Base-by-base conservation (phyloP, 495 filamentous ascomycete species). In the Penicillium parvum region DNA sequence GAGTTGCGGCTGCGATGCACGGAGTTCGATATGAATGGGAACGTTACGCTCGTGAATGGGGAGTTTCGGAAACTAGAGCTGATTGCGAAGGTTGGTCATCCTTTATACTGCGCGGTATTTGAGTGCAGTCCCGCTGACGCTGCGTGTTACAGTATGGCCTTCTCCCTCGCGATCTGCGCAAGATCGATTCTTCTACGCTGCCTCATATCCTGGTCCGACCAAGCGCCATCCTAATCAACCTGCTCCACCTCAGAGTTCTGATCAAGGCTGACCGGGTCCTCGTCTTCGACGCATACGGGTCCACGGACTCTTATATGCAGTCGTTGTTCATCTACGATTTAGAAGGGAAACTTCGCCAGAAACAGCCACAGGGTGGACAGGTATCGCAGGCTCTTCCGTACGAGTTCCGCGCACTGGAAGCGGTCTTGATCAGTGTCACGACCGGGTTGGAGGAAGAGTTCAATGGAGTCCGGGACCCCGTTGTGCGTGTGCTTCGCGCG, bases 181-280 rank as follows among this genome's bases (percentile, higher is more conserved):
- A 98, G 62, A 96, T 97, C 53, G 92, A 96, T 59, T 95, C 89
- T n/a, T 95, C 88, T 37, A 85, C 95, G 48, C 79, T 98, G n/a
- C 92, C 92, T 4, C 88, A 96, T 50, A 97, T 98, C 36, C 82
- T 97, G 39, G 84, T 98, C 42, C 90, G 92, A 35, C 90, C 90
- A 19, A 90, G 85, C 27, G 90, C 92, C 7, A 97, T 98, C 45
- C 74, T 98, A 0, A 85, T 98, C 55, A 97, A 96, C 53, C 76
- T 98, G 12, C 78, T 98, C 9, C 92, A 98, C 59, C 74, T 98
- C 19, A 84, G 91, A 16, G 90, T 94, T 16, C 74, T 98, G 9
- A 96, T 98, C 58, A 96, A 96, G 63, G 77, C 88, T 25, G 85
- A 98, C 52, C 84, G 89, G 5, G 92, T 98, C 4, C 81, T 98